phyloP scores from a whole-genome alignment of 176 grass and related monocot species.

The Aegilops sharonensis region DNA sequence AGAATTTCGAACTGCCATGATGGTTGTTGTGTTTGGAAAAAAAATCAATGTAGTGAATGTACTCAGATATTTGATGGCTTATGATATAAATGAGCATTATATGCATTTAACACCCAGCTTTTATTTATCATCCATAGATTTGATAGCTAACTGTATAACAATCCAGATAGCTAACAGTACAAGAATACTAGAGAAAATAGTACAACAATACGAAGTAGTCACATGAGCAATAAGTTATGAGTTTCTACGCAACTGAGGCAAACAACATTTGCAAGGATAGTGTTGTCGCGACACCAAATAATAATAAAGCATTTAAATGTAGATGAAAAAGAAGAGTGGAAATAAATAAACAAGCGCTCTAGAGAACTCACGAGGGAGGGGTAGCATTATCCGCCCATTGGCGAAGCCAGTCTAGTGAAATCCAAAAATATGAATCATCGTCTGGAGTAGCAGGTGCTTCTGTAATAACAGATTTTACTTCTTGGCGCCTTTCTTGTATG shows the following conservation, averaged over 20 bases:
- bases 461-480: conserved; percentile 80
- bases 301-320: conserved; percentile 7
- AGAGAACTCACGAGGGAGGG: conserved; percentile 69
- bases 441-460: conserved; percentile 62
- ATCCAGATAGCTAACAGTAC: neutral
- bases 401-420: conserved; percentile 95
- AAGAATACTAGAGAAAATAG: neutral
- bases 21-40: neutral
- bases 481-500: conserved; percentile 75
- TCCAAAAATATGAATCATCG: conserved; percentile 89
- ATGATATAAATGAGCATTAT: neutral
- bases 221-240: neutral
- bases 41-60: neutral
- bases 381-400: conserved; percentile 86
- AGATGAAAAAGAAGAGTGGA: neutral
- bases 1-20: neutral
- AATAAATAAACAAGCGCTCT: neutral
- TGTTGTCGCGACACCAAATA: neutral
- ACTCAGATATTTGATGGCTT: neutral
- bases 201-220: neutral
- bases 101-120: neutral
- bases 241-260: neutral
- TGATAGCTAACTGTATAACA: neutral
- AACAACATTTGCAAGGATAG: conserved; percentile 1
- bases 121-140: neutral